Percentiles rank a stretch among this genome's conserved stretches.
phyloP scores from a whole-genome alignment of 140 eudicot species.

The Cichorium intybus region DNA sequence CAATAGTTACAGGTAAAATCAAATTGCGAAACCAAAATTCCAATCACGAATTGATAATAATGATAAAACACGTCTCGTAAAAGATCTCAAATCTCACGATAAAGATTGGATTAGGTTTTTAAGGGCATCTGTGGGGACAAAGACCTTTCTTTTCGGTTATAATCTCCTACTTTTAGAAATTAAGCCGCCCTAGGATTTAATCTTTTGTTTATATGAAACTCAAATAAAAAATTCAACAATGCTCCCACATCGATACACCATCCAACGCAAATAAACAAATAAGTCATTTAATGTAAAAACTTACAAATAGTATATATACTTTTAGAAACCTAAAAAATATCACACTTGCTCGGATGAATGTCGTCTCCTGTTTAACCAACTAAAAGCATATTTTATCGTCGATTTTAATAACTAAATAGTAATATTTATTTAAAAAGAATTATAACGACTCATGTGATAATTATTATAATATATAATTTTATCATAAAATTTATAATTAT shows the following conservation, averaged over 20 bases:
- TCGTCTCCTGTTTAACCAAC: neutral
- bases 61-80: conserved; percentile 21
- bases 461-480: too few species aligned
- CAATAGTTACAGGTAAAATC: neutral
- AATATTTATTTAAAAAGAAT: too few species aligned
- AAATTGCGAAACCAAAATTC: neutral
- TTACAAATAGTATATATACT: neutral
- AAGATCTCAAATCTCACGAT: conserved; percentile 14
- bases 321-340: neutral
- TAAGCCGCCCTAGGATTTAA: conserved; percentile 28
- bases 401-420: too few species aligned
- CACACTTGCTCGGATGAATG: neutral
- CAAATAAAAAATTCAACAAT: neutral
- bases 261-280: neutral
- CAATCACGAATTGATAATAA: neutral
- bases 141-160: conserved; percentile 15
- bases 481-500: too few species aligned
- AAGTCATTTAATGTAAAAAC: too few species aligned
- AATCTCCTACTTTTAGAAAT: conserved; percentile 22
- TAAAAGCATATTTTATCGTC: too few species aligned
- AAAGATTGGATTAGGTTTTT: conserved; percentile 15
- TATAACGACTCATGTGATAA: too few species aligned
- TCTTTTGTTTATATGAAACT: conserved; percentile 21
- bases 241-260: neutral
- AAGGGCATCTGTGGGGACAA: conserved; percentile 30